Evolutionary conservation across 345 rosid genomes (phyloP), one percentile per base, ranked within the genome.

Genomic region (Bretschneidera sinensis): DNA sequence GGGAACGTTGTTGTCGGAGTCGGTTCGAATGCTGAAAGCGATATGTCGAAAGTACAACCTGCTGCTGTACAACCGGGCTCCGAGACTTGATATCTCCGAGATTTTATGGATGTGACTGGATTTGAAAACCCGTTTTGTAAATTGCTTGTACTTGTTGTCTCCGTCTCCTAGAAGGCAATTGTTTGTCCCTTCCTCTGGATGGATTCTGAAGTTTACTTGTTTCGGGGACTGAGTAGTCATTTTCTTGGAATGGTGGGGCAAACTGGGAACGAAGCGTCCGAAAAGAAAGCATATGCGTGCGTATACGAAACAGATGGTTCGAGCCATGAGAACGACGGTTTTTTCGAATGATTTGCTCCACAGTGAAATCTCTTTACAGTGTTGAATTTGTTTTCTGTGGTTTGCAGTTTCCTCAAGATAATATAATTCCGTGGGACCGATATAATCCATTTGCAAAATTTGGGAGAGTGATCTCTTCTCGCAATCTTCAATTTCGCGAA

Each of bases 261-360:
- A 69, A n/a, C n/a, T 51, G 0, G 83, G 24, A 4, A 71, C 62
- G 22, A 54, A 71, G 18, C 67, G 65, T 4, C 72, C 65, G 14
- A 76, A 81, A 25, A 83, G 49, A 45, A 58, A 14, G 24, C 77
- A 74, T 43, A 81, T 81, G 54, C 82, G 59, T 22, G 48, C 59
- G 47, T 55, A 83, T 9, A 78, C 39, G 28, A 66, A 51, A 28
- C 57, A 66, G 17, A 68, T 59, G 21, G 65, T 54, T 22, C 52
- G 65, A 2, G 76, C 68, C 82, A 81, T 74, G 15, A 72, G 59
- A 19, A 55, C 57, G n/a, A 73, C 79, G 11, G 43, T 43, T 21
- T 68, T 65, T 34, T 81, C 88, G 34, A 64, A 74, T 0, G 79
- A 74, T 47, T 63, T 72, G 60, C 21, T 76, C 85, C 85, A 78